phyloP scores from a whole-genome alignment of 768 basidiomycete species.

The Naganishia vaughanmartiniae region DNA sequence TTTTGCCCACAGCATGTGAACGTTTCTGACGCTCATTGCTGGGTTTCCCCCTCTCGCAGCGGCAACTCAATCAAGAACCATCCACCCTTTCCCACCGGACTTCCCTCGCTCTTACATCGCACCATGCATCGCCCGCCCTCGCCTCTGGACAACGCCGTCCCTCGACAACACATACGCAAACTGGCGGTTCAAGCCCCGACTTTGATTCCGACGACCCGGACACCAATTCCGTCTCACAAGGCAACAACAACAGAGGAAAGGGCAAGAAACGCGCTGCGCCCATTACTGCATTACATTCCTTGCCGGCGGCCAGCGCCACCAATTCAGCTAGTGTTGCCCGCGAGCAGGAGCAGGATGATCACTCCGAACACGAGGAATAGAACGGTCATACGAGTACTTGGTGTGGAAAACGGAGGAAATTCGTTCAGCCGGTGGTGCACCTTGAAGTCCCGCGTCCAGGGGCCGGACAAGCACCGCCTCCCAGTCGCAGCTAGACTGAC shows the following conservation, averaged over 20 bases:
- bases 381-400: background rate
- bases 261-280: constrained; percentile 11
- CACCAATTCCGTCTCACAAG: no score
- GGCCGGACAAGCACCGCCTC: background rate
- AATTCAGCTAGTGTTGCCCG: background rate
- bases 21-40: background rate
- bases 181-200: constrained; percentile 1
- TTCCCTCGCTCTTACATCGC: constrained; percentile 12
- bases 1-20: no score
- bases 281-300: background rate
- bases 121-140: constrained; percentile 3
- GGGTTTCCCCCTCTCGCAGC: background rate
- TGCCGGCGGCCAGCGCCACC: background rate
- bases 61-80: constrained; percentile 17
- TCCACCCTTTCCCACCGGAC: constrained; percentile 9
- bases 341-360: no score
- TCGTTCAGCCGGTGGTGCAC: constrained; percentile 1
- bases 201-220: background rate
- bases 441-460: background rate
- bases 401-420: background rate
- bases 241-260: background rate
- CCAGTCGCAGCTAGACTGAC: no score
- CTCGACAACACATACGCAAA: background rate
- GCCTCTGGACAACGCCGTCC: background rate
- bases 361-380: background rate